phyloP scores from a whole-genome alignment of 495 filamentous ascomycete species.

The Neurospora sp. region DNA sequence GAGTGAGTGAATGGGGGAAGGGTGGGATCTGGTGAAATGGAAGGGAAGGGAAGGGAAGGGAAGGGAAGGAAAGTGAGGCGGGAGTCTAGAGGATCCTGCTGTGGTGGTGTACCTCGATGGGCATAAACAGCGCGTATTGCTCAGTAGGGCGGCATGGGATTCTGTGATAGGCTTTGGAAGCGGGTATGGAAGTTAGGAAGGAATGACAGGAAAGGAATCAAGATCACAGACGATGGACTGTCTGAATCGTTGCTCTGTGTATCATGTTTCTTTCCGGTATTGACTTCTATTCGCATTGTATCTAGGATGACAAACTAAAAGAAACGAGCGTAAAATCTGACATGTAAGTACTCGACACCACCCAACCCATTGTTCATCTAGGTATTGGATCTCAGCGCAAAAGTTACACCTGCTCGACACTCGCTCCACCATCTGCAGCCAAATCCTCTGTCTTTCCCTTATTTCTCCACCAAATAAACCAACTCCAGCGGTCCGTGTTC shows the following conservation, averaged over 20 bases:
- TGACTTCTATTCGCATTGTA: not conserved
- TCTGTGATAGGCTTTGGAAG: not conserved
- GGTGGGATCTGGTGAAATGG: too few relatives aligned
- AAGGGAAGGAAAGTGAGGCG: not conserved
- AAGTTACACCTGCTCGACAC: not conserved
- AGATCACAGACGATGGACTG: not conserved
- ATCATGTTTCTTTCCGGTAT: not conserved
- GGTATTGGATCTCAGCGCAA: too few relatives aligned
- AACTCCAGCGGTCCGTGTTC: not conserved
- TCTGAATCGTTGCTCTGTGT: not conserved
- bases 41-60: not conserved
- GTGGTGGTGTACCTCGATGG: not conserved
- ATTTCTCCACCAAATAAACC: not conserved
- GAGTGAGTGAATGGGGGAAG: conserved; percentile 14
- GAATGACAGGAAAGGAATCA: not conserved
- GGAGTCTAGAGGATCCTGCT: not conserved
- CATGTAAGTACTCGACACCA: not conserved
- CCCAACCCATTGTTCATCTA: not conserved
- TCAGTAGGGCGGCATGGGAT: not conserved
- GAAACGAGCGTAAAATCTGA: too few relatives aligned
- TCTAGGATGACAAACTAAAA: not conserved
- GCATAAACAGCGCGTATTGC: not conserved
- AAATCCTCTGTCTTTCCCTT: not conserved
- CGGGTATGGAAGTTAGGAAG: not conserved
- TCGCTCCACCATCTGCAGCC: not conserved